Percentiles rank a stretch among this genome's conserved stretches.
Conservation (phyloP, 2,329 filamentous ascomycete species). For the Sordariomycetes sp. region DNA sequence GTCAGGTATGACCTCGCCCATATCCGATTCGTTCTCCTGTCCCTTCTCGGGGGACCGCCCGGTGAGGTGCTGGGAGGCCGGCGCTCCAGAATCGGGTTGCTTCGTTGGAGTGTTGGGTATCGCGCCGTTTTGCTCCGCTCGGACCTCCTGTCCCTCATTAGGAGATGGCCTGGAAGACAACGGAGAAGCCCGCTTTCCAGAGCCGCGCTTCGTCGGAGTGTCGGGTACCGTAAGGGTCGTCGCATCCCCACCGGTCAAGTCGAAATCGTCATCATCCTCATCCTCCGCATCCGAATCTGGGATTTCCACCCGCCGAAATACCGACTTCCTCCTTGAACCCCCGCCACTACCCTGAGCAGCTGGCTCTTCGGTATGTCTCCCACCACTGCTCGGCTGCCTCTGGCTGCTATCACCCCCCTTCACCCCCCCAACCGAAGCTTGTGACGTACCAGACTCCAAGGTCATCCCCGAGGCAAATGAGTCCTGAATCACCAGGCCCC, state of each 20-base stretch:
- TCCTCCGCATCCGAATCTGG: constrained; percentile 39
- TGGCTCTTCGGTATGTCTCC: neutral
- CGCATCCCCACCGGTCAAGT: neutral
- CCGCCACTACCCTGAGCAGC: neutral
- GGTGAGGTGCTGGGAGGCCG: neutral
- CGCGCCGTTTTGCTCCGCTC: neutral
- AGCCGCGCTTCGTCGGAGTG: neutral
- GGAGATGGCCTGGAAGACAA: neutral
- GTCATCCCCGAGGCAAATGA: constrained; percentile 22
- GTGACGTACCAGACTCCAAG: neutral
- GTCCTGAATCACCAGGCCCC: constrained; percentile 30
- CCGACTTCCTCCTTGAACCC: neutral
- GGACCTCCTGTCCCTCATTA: neutral
- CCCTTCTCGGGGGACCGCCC: neutral
- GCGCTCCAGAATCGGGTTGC: neutral
- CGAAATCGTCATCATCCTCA: constrained; percentile 14
- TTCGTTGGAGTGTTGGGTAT: neutral
- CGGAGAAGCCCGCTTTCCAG: constrained; percentile 3
- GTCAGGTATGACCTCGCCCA: neutral
- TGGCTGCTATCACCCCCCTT: constrained; percentile 5
- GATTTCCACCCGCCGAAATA: constrained; percentile 22
- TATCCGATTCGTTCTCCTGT: neutral
- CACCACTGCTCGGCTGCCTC: constrained; percentile 5
- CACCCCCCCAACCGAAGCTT: neutral
- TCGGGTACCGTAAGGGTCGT: neutral